Evolutionary conservation across 345 rosid genomes (phyloP), one percentile per base, ranked within the genome.

Genomic region (Raphanus sativus): DNA sequence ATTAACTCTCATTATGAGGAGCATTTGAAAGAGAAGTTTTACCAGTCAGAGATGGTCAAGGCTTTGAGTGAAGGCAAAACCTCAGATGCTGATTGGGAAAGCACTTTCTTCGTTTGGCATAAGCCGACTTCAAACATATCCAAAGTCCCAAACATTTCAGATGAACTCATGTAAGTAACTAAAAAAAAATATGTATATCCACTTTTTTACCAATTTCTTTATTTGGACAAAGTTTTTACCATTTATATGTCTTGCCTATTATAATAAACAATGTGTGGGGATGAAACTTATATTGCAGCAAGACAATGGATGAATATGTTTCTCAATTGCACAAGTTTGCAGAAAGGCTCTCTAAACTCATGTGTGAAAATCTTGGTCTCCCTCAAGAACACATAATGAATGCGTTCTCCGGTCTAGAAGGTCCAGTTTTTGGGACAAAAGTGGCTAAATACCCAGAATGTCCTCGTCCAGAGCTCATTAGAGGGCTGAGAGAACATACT

Each of bases 401-500:
- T 2, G 83, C 84, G 1, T 91, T 94, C 62, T 82, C 87, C 1
- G 97, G 97, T 65, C 63, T 60, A 1, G 77, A 77, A 67, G 96
- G 93, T 70, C 96, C 98, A 67, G 75, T 92, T 33, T 87, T 90
- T 12, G 96, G 97, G 9, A 94, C 98, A 67, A 94, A 91, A 83
- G 97, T 90, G 60, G 98, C 97, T 1, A 89, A 83, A 61, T 91
- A 91, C 79, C 98, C 97, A 0, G 80, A 84, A 40, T 94, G 98
- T 58, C 90, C 92, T 30, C 77, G 77, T 59, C 97, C 98, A 1
- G 90, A 90, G 73, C 91, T 80, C 28, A 87, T 94, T 50, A 82
- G 93, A 85, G 98, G 98, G 50, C 92, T 91, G 21, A 76, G 93
- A 79, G 94, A 91, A 81, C 98, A 91, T 77, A 88, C 94, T 0